Conservation (phyloP, 2,329 filamentous ascomycete species). For the Colletotrichum scovillei region DNA sequence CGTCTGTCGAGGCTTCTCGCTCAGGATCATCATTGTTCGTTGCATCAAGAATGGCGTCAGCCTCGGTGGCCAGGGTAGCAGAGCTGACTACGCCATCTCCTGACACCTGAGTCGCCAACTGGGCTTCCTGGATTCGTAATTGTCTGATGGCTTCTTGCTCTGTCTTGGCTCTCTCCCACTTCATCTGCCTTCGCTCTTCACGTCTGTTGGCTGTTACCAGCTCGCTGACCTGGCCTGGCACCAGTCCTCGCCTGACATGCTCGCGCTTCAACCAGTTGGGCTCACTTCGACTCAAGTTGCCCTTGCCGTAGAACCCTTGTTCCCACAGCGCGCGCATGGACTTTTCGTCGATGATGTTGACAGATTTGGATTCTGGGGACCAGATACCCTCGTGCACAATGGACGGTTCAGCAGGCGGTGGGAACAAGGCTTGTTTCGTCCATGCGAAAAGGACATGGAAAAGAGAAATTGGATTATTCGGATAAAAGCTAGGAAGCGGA, state of each 20-base stretch:
- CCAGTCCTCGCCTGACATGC: constrained; percentile 75
- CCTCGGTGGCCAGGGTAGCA: not conserved
- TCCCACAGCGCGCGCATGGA: constrained; percentile 90
- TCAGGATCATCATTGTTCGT: constrained; percentile 12
- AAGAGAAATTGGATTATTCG: constrained; percentile 90
- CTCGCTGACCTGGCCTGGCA: constrained; percentile 80
- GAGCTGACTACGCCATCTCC: not conserved
- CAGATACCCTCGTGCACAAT: constrained; percentile 79
- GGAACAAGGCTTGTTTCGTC: constrained; percentile 77
- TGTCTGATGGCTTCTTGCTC: constrained; percentile 87
- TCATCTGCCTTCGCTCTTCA: constrained; percentile 84
- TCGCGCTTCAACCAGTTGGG: constrained; percentile 92
- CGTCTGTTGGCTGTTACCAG: constrained; percentile 81
- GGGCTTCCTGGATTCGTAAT: constrained; percentile 64
- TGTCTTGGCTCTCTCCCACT: constrained; percentile 89
- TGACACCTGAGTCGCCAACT: constrained; percentile 17
- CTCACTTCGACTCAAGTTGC: constrained; percentile 91
- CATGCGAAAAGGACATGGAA: constrained; percentile 84
- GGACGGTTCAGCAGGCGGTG: constrained; percentile 72
- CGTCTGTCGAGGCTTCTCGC: constrained; percentile 16
- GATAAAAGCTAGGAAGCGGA: constrained; percentile 88
- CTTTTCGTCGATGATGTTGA: constrained; percentile 82
- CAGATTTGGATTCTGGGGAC: constrained; percentile 82
- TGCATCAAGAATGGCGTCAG: not conserved
- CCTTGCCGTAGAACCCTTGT: constrained; percentile 97